A percentile compares a stretch with the other conserved stretches of the same genome.
Conservation (phyloP, 352 stramenopile species). For the Pythium plurisporium region DNA sequence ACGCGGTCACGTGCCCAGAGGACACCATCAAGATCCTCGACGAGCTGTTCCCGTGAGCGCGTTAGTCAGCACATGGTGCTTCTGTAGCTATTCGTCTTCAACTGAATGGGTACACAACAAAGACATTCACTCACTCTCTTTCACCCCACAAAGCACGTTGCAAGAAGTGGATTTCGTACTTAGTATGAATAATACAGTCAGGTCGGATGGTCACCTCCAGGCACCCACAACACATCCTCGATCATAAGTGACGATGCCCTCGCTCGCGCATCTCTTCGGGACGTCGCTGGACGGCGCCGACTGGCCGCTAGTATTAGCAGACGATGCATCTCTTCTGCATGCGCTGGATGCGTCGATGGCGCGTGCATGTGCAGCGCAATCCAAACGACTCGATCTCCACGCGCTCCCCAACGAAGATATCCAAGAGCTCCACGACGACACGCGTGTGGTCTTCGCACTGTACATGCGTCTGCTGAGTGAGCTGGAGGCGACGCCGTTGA, state of each 20-base stretch:
- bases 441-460: slow-evolving; percentile 29
- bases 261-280: slow-evolving; percentile 5
- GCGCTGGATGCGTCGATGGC: slow-evolving; percentile 30
- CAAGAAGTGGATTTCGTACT: slow-evolving; percentile 19
- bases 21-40: slow-evolving; percentile 97
- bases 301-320: slow-evolving; percentile 13
- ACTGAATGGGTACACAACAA: slow-evolving; percentile 1
- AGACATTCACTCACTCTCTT: slow-evolving; percentile 1
- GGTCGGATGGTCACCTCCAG: background rate
- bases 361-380: slow-evolving; percentile 10
- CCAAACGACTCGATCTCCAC: slow-evolving; percentile 7
- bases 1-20: slow-evolving; percentile 94
- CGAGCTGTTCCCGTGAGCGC: slow-evolving; percentile 89
- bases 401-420: slow-evolving; percentile 4
- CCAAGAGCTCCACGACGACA: slow-evolving; percentile 4
- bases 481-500: background rate
- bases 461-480: slow-evolving; percentile 26
- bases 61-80: background rate
- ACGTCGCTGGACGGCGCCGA: slow-evolving; percentile 9
- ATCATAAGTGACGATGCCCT: background rate
- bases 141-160: slow-evolving; percentile 19
- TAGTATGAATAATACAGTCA: slow-evolving; percentile 10
- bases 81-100: background rate
- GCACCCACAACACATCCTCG: background rate
- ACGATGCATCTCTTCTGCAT: slow-evolving; percentile 7